These are phyloP conservation scores for Cyclostephanos invisitatus DNA, from an alignment of 108 stramenopile species.

Conservation along the genomic window DNA sequence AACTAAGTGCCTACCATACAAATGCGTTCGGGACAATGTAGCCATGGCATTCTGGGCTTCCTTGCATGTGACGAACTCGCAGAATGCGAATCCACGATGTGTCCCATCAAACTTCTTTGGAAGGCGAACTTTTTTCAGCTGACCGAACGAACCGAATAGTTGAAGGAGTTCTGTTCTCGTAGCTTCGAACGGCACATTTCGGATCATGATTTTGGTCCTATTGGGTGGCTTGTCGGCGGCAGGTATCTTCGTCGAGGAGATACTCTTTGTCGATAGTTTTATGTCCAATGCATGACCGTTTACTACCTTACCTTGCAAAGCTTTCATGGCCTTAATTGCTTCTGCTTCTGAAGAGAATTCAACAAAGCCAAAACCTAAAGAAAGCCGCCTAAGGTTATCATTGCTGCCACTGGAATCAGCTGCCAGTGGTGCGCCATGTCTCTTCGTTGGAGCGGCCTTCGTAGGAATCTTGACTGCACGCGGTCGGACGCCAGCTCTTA, in stretches of 20 bases:
- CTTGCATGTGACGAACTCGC: constrained; percentile 91
- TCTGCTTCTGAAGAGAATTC: constrained; percentile 79
- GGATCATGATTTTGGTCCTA: constrained; percentile 90
- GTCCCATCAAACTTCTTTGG: constrained; percentile 96
- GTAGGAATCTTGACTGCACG: constrained; percentile 88
- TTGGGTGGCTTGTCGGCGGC: constrained; percentile 35
- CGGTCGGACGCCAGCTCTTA: constrained; percentile 54
- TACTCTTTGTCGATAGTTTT: constrained; percentile 73
- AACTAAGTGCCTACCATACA: constrained; percentile 98
- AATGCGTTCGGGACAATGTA: constrained; percentile 88
- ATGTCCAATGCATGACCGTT: constrained; percentile 93
- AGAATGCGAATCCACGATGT: constrained; percentile 98
- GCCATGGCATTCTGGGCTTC: constrained; percentile 91
- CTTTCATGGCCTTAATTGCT: constrained; percentile 80
- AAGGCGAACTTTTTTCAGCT: constrained; percentile 92
- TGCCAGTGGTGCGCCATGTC: constrained; percentile 13
- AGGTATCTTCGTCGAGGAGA: constrained; percentile 24
- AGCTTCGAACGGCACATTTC: constrained; percentile 98
- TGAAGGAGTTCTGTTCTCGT: constrained; percentile 87
- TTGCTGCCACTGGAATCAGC: constrained; percentile 12
- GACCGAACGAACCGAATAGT: constrained; percentile 93
- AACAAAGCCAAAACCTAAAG: constrained; percentile 98
- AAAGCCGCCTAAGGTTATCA: constrained; percentile 46
- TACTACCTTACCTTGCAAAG: constrained; percentile 80
- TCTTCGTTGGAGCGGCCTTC: constrained; percentile 69